Conservation (phyloP, 139 green algal species). For the Protoeuglena noctilucae region DNA sequence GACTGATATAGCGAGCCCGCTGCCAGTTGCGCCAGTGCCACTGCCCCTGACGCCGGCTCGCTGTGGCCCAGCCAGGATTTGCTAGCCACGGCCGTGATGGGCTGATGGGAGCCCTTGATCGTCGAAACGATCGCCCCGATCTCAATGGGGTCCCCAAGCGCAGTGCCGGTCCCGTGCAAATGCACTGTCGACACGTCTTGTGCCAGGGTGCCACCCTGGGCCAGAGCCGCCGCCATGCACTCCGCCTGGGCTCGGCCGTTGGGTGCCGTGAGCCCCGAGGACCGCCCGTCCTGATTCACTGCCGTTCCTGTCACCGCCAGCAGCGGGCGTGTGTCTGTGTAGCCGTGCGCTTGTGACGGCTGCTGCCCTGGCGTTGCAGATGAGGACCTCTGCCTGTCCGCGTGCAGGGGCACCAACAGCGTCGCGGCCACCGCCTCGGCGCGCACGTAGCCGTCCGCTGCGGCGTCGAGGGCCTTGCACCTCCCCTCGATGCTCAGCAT, state of each 20-base stretch:
- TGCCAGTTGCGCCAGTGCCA: not conserved
- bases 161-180: slow-evolving; percentile 34
- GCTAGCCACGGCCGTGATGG: no score
- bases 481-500: slow-evolving; percentile 11
- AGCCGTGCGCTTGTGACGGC: no score
- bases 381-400: no score
- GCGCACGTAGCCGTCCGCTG: slow-evolving; percentile 14
- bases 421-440: slow-evolving; percentile 2
- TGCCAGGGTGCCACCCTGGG: slow-evolving; percentile 8
- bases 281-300: slow-evolving; percentile 80
- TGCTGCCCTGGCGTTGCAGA: no score
- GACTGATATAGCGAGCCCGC: slow-evolving; percentile 7
- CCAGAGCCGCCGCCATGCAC: slow-evolving; percentile 39
- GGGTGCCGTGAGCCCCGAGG: slow-evolving; percentile 64
- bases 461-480: slow-evolving; percentile 11
- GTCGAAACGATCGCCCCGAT: not conserved
- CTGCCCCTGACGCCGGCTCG: not conserved
- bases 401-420: no score
- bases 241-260: slow-evolving; percentile 69
- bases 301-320: slow-evolving; percentile 34
- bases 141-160: slow-evolving; percentile 45
- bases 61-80: not conserved
- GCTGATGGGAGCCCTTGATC: no score
- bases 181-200: slow-evolving; percentile 25
- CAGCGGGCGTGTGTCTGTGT: no score